Percentiles rank a stretch among this genome's conserved stretches.
These are phyloP conservation scores for Wickerhamiella spandovensis DNA, from an alignment of 805 yeast species.

Conservation along the genomic window DNA sequence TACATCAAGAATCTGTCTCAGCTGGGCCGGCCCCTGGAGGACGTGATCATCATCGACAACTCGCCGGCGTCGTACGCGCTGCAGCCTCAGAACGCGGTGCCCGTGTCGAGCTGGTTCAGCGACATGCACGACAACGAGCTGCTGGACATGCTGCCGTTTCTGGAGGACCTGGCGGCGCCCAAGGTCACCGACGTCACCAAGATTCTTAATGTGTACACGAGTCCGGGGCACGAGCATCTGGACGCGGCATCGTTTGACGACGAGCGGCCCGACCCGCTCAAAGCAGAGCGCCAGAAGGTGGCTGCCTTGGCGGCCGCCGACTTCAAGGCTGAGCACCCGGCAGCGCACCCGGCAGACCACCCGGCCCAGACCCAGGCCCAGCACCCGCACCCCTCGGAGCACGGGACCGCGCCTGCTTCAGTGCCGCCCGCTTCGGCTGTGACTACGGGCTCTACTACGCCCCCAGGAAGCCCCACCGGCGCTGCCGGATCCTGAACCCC, in stretches of 20 bases:
- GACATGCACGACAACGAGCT: conserved; percentile 96
- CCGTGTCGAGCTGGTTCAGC: conserved; percentile 95
- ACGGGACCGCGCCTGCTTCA: too few species aligned
- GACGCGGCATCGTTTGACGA: neutral
- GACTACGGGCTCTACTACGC: too few species aligned
- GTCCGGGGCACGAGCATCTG: neutral
- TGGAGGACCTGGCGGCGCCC: conserved; percentile 64
- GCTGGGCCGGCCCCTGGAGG: conserved; percentile 81
- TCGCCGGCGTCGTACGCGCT: conserved; percentile 97
- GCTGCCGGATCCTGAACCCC: neutral
- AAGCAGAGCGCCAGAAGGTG: neutral
- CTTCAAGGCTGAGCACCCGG: too few species aligned
- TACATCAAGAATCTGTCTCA: conserved; percentile 88
- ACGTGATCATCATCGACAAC: conserved; percentile 83
- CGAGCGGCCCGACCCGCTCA: neutral
- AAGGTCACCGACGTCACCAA: conserved; percentile 74
- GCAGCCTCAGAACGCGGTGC: conserved; percentile 96
- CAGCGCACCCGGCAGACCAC: too few species aligned
- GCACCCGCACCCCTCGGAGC: too few species aligned
- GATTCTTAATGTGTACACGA: conserved; percentile 46
- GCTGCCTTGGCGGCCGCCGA: neutral
- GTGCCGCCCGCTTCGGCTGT: too few species aligned
- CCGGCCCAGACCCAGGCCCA: too few species aligned
- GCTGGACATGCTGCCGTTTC: conserved; percentile 76
- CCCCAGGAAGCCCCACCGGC: too few species aligned